These are phyloP conservation scores for Pelargonium australe DNA, from an alignment of 441 rosid genomes.

Conservation along the genomic window DNA sequence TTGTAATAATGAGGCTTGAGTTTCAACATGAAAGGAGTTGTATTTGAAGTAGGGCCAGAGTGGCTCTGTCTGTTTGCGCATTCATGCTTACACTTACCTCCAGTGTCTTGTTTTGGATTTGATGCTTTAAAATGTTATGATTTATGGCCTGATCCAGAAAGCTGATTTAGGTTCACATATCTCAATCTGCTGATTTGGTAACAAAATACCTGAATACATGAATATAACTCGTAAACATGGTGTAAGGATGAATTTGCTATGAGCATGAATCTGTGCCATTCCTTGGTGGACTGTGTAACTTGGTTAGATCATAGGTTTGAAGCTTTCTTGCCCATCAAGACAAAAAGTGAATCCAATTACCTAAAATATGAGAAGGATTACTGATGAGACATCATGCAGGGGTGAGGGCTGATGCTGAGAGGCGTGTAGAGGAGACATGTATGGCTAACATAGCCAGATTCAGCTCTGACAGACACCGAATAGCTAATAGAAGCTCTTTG, in stretches of 20 bases:
- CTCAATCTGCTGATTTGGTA: too few species aligned
- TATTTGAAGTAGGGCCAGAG: too few species aligned
- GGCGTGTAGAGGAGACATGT: conserved; percentile 40
- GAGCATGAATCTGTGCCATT: neutral
- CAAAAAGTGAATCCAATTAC: neutral
- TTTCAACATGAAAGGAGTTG: too few species aligned
- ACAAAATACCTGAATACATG: too few species aligned
- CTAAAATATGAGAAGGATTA: too few species aligned
- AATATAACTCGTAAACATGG: neutral
- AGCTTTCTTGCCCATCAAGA: neutral
- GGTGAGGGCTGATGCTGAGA: conserved; percentile 56
- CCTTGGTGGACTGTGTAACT: neutral
- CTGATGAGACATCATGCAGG: conserved; percentile 38
- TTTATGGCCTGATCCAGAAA: too few species aligned
- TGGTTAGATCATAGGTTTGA: neutral
- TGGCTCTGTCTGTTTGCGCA: too few species aligned
- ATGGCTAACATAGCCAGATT: conserved; percentile 50
- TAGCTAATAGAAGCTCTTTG: conserved; percentile 52
- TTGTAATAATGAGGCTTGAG: too few species aligned
- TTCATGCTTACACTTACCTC: too few species aligned
- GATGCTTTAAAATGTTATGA: too few species aligned
- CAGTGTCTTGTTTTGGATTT: too few species aligned
- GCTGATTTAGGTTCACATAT: too few species aligned
- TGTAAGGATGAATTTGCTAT: neutral
- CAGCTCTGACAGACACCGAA: conserved; percentile 35